Evolutionary conservation across 257 asterid species (phyloP), one percentile per base, ranked within the genome.

Genomic region (Pogostemon cablin): DNA sequence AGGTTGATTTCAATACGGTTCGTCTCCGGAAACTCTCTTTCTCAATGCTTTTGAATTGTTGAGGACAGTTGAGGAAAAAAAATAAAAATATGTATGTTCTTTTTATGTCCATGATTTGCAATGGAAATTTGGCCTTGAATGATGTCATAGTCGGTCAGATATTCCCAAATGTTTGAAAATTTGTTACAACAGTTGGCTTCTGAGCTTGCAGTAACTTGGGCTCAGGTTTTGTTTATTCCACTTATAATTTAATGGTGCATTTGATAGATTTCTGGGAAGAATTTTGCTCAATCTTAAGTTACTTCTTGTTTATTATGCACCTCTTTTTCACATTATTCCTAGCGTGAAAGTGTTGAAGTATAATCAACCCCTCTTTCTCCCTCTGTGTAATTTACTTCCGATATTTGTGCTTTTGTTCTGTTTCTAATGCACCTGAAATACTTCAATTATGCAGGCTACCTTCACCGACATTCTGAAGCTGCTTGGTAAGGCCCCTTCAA

Each of bases 381-480:
- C 9, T 40, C 11, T 25, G 5, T 25, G 54, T 41, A 46, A 17
- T 52, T 62, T 50, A 15, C 6, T 9, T 40, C 9, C 12, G 7
- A n/a, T 11, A 43, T 67, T 34, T 47, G 2, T 55, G 20, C 37
- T 49, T 41, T 44, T 37, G 37, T 6, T 39, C 37, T 55, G 67
- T 35, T 43, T 72, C 15, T 70, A 17, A n/a, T 9, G 20, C 12
- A 39, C 65, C 2, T 20, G 15, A 68, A 34, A 35, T 63, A 5
- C 12, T 74, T 66, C 35, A 39, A 17, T 81, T 52, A 69, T 84
- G 83, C 92, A 89, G 99, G 97, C 97, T 55, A 91, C 99, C 73
- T 91, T 91, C 86, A 89, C 96, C 6, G 98, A 91, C 85, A 91
- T 93, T 78, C 83, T 91, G 84, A 91, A 91, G 89, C 80, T 83